Base-by-base conservation (phyloP, 257 asterid species). In the Coffea eugenioides region DNA sequence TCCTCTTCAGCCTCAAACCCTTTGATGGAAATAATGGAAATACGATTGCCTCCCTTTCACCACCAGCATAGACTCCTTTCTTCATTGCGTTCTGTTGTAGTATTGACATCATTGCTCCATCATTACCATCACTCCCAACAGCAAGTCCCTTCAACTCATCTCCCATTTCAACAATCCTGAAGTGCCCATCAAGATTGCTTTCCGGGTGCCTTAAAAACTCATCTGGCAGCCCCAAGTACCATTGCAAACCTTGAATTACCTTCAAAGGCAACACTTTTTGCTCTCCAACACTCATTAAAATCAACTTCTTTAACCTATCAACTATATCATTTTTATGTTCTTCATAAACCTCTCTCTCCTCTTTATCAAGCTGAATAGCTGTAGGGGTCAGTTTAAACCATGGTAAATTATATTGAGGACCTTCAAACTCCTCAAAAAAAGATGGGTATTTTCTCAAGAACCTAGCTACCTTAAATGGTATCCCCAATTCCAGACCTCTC, bases 381-480 rank as follows among this genome's bases (percentile, higher is more conserved):
- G 78, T 86, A 74, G 72, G 80, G 23, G 97, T 88, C 89, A 93
- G 85, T 81, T 88, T 91, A 85, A 94, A 94, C 97, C 98, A 94
- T 39, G 98, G 98, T 71, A 94, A 66, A 80, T 90, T 83, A 66
- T 91, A 84, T 0, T 87, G 82, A 18, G 97, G 97, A 34, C 97
- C 98, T 72, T 72, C 77, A 36, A 91, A 93, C 89, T 94, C 98
- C 91, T 94, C 97, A 21, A 94, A 93, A 79, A 91, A 85, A 36
- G 98, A 91, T 43, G 98, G 98, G 77, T 93, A 90, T 81, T 77
- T 84, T 76, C 98, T 88, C 89, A 94, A 82, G 91, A 90, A 94
- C 82, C 91, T 87, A 62, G 91, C 85, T 41, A 94, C 98, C 85
- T 83, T 93, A 73, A 86, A 85, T 74, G 71, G 87, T 85, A 91